phyloP scores from a whole-genome alignment of 306 rosid species.

The Castanopsis chinensis region DNA sequence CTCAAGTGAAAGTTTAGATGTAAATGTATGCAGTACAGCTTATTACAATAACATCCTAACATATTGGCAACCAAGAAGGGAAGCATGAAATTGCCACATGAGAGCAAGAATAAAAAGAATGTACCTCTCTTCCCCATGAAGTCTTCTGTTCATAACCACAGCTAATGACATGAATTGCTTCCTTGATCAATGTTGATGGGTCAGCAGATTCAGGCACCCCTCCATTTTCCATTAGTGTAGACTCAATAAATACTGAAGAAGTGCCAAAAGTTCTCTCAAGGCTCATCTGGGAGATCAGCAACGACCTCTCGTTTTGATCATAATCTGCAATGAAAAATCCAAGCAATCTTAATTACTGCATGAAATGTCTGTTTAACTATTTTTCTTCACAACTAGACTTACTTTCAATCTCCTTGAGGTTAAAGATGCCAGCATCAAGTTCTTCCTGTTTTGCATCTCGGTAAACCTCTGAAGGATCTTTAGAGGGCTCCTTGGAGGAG shows the following conservation, averaged over 20 bases:
- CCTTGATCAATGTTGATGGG: conserved; percentile 81
- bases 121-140: conserved; percentile 98
- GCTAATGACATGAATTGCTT: conserved; percentile 96
- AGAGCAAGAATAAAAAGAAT: conserved; percentile 9
- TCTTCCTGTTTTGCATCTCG: conserved; percentile 84
- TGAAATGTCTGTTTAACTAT: conserved; percentile 17
- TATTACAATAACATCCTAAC: neutral
- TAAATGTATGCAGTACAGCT: neutral
- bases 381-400: conserved; percentile 22
- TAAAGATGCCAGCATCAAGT: conserved; percentile 95
- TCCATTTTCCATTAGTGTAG: conserved; percentile 93
- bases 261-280: conserved; percentile 96
- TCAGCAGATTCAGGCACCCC: conserved; percentile 78
- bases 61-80: neutral
- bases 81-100: neutral
- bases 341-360: conserved; percentile 9
- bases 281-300: conserved; percentile 93
- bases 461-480: conserved; percentile 69
- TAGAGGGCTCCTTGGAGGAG: conserved; percentile 67
- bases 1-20: conserved; percentile 9
- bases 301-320: conserved; percentile 91
- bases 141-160: conserved; percentile 98
- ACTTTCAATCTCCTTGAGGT: conserved; percentile 92
- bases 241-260: conserved; percentile 93
- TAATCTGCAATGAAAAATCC: conserved; percentile 53